phyloP scores from a whole-genome alignment of 2,329 filamentous ascomycete species.

The Neoscytalidium dimidiatum region DNA sequence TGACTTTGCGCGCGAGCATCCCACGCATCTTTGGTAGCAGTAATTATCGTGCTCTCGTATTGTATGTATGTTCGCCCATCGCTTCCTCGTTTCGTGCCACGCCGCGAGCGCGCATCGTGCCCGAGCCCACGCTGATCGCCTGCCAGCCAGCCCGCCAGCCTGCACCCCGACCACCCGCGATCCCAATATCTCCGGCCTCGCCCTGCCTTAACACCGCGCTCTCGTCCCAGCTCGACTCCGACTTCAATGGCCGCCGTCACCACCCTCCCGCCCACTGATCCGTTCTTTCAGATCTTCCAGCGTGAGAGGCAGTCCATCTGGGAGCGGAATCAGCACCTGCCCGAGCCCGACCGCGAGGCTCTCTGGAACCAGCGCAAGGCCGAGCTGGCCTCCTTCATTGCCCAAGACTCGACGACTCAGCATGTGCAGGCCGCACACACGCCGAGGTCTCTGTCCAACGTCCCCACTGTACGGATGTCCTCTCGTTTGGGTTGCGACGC shows the following conservation, averaged over 20 bases:
- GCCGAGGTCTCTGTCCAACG: constrained; percentile 37
- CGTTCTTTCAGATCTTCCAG: constrained; percentile 32
- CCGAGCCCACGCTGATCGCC: constrained; percentile 11
- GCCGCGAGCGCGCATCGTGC: background rate
- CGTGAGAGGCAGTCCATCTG: constrained; percentile 40
- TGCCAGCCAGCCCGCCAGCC: background rate
- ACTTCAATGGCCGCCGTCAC: constrained; percentile 18
- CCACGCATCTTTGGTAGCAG: constrained; percentile 15
- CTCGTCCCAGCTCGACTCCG: no score
- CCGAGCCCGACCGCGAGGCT: constrained; percentile 37
- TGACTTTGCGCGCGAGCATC: constrained; percentile 25
- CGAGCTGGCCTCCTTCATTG: constrained; percentile 26
- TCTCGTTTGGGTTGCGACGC: constrained; percentile 28
- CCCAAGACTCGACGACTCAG: constrained; percentile 23
- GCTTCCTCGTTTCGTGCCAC: background rate
- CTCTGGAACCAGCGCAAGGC: constrained; percentile 34
- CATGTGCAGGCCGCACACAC: constrained; percentile 31
- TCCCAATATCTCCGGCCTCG: background rate
- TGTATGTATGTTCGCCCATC: no score
- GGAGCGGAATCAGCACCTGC: constrained; percentile 33
- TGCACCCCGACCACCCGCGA: background rate
- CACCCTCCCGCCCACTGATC: constrained; percentile 19
- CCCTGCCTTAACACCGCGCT: background rate
- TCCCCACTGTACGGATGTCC: constrained; percentile 33
- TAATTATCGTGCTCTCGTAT: constrained; percentile 6